Conservation (phyloP, 108 stramenopile genomes). For the Mayamaea pseudoterrestris region DNA sequence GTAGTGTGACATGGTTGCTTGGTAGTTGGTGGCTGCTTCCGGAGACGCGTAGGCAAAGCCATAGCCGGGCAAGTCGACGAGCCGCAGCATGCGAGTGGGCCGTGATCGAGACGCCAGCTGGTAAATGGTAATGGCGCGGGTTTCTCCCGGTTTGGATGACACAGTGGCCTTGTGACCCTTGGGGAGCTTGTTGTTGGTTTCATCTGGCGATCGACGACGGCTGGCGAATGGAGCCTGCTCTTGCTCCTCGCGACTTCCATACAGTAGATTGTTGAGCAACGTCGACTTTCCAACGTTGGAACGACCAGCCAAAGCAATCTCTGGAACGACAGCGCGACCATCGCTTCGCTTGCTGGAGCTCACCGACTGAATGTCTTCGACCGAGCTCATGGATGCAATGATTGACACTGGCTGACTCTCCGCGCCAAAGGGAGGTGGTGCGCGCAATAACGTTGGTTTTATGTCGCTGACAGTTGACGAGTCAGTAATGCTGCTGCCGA, state of each 20-base stretch:
- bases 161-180: constrained; percentile 58
- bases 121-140: constrained; percentile 59
- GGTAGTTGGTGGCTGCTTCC: constrained; percentile 32
- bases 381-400: background rate
- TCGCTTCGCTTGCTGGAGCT: too few species aligned
- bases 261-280: constrained; percentile 60
- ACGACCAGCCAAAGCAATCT: constrained; percentile 51
- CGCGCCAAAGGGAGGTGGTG: constrained; percentile 9
- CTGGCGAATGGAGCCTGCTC: too few species aligned
- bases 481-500: too few species aligned
- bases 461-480: background rate
- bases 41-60: constrained; percentile 70
- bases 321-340: too few species aligned
- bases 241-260: constrained; percentile 9
- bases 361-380: too few species aligned
- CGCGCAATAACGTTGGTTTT: background rate
- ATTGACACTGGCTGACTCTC: background rate
- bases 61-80: constrained; percentile 77
- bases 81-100: constrained; percentile 8
- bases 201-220: background rate
- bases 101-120: constrained; percentile 28
- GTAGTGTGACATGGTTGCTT: constrained; percentile 51
- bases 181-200: constrained; percentile 45
- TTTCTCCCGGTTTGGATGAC: constrained; percentile 61
- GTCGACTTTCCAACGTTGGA: constrained; percentile 78